A percentile compares a stretch with the other conserved stretches of the same genome.
phyloP scores from a whole-genome alignment of 2,329 filamentous ascomycete species.

The Mycosphaerella sp. region DNA sequence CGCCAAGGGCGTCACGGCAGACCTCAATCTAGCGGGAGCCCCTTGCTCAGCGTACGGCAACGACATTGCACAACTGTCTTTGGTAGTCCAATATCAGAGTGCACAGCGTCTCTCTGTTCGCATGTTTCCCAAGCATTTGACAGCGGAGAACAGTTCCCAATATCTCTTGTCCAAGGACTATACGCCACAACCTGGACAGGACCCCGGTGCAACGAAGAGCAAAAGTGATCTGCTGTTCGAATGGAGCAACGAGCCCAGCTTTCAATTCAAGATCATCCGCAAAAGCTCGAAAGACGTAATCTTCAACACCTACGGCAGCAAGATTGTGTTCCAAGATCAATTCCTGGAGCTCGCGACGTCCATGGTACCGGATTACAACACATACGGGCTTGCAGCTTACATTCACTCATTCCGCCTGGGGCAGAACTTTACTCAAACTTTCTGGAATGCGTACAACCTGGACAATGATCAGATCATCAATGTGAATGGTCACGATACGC shows the following conservation, averaged over 20 bases:
- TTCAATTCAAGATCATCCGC: conserved; percentile 29
- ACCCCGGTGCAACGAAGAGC: conserved; percentile 14
- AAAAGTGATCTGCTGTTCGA: conserved; percentile 28
- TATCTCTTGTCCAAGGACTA: conserved; percentile 22
- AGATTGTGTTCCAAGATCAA: conserved; percentile 31
- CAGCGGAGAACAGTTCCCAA: conserved; percentile 20
- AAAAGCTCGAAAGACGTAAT: conserved; percentile 24
- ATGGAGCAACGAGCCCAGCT: conserved; percentile 31
- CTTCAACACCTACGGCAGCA: conserved; percentile 30
- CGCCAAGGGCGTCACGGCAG: conserved; percentile 24
- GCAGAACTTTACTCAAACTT: conserved; percentile 31
- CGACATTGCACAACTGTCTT: conserved; percentile 24
- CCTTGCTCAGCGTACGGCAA: conserved; percentile 29
- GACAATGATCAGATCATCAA: conserved; percentile 24
- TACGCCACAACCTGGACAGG: conserved; percentile 17
- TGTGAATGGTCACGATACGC: conserved; percentile 29
- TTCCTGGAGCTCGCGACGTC: conserved; percentile 30
- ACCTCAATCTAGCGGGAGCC: conserved; percentile 25
- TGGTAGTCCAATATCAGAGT: conserved; percentile 27
- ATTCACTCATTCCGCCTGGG: conserved; percentile 29
- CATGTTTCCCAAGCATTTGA: conserved; percentile 27
- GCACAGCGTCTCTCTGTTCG: conserved; percentile 25
- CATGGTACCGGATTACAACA: conserved; percentile 28
- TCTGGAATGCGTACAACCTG: conserved; percentile 28
- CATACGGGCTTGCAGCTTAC: conserved; percentile 31